Base-by-base conservation (phyloP, 2,329 filamentous ascomycete species). In the Eutypa lata region DNA sequence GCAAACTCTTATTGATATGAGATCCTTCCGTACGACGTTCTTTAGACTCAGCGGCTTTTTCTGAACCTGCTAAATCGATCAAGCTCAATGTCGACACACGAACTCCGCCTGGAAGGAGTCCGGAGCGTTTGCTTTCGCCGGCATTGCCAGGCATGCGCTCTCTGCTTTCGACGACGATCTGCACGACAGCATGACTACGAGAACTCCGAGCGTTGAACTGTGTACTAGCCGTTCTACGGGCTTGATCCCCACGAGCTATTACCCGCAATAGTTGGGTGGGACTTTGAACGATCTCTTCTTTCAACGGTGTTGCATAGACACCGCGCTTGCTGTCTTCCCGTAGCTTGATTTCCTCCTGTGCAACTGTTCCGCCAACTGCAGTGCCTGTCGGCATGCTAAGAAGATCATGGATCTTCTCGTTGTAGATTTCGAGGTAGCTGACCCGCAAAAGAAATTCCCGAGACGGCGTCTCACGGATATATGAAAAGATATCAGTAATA, bases 401-500 rank as follows among this genome's bases (percentile, higher is more conserved):
- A 48, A 99, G 76, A 72, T 99, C 94, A 67, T 97, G 90, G 53
- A 99, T 97, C 72, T 84, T 95, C 69, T 99, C 94, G 65, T 99
- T 99, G 75, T 99, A 99, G 56, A 99, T 99, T 74, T 99, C 94
- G 57, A 99, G 79, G 68, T 99, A 99, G 77, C 93, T 97, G 67
- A 99, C 94, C 57, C 94, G 88, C 53, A 99, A 81, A 53, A 99
- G 74, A 61, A 99, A 99, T 67, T 99, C 94, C 55, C 94, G 83
- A 35, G 91, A 90, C 0, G 94, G 94, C 1, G 94, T 97, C 73
- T 99, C 94, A 53, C 94, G 88, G 61, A 99, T 99, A 71, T 97
- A 99, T 0, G 94, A 97, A 71, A 99, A 99, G 49, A 99, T 99
- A 68, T 99, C 94, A 57, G 94, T 97, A 63, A 99, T 97, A 38